Base-by-base conservation (phyloP, 352 stramenopile genomes). In the Aphanomyces euteiches region DNA sequence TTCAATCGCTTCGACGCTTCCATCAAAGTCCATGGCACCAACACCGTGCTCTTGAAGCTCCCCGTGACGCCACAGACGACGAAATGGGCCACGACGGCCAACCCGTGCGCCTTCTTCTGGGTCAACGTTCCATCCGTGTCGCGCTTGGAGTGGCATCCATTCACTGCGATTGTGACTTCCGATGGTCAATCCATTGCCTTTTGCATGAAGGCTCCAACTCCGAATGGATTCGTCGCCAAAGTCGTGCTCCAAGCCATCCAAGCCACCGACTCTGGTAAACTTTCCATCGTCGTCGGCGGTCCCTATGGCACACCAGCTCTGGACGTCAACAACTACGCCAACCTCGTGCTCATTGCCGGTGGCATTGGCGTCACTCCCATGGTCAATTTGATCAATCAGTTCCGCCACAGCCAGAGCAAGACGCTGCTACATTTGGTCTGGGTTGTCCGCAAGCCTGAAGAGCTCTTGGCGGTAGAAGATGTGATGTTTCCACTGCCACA, bases 141-240 rank as follows among this genome's bases (percentile, higher is more conserved):
- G 47, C 61, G 56, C 7, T 77, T 81, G 5, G 71, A 92, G 72
- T 93, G 86, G 84, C 86, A 93, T 47, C 86, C 84, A 58, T 93
- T 93, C 75, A 90, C 84, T 5, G 83, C 84, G 1, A 83, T 93
- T 40, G 84, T 91, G 60, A 90, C 81, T 3, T 74, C 82, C 1
- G 78, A 90, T n/a, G 82, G 83, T 48, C 81, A 91, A 53, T 91
- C 86, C 43, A 80, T 93, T 47, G 84, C 82, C n/a, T 93, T 93
- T 45, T 87, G 78, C 59, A 76, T 90, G 21, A 88, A 82, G 50
- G 79, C 79, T 19, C 15, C 28, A 10, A 19, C 39, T 6, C 7
- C 39, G 17, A 40, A 40, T 1, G 21, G 37, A 4, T 67, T 67
- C 36, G 82, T 89, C 71, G 76, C 79, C 36, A 75, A 75, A 8